phyloP scores from a whole-genome alignment of 225 moss, liverwort and hornwort species.

The Ulota crispa region DNA sequence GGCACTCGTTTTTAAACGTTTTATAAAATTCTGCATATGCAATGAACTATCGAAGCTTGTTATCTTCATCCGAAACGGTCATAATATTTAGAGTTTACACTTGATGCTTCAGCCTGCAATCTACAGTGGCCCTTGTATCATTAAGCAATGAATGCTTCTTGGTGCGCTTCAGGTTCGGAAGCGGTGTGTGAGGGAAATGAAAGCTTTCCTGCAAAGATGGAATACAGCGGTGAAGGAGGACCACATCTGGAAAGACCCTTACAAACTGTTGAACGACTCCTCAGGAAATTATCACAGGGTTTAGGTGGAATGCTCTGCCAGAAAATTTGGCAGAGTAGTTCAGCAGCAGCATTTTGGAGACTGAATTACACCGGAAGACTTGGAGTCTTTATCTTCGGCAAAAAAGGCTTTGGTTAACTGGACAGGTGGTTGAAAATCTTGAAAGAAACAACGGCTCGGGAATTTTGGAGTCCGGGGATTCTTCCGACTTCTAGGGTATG shows the following conservation, averaged over 20 bases:
- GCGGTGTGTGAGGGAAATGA: slow-evolving; percentile 35
- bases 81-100: not conserved
- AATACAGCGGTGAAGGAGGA: slow-evolving; percentile 41
- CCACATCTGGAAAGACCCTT: slow-evolving; percentile 48
- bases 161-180: slow-evolving; percentile 40
- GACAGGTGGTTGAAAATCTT: no score
- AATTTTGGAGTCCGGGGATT: no score
- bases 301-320: slow-evolving; percentile 3
- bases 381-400: not conserved
- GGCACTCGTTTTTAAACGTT: not conserved
- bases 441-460: no score
- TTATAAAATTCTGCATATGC: not conserved
- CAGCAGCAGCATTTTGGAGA: not conserved
- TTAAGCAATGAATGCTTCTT: not conserved
- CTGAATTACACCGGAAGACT: not conserved
- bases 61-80: not conserved
- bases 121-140: not conserved
- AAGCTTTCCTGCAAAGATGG: slow-evolving; percentile 45
- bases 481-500: no score
- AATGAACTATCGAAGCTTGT: not conserved
- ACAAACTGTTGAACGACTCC: slow-evolving; percentile 39
- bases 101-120: not conserved
- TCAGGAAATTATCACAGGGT: slow-evolving; percentile 39
- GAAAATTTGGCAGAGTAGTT: not conserved
- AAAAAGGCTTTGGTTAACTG: no score